Conservation (phyloP, 805 yeast genomes). For the Yarrowia sp. region DNA sequence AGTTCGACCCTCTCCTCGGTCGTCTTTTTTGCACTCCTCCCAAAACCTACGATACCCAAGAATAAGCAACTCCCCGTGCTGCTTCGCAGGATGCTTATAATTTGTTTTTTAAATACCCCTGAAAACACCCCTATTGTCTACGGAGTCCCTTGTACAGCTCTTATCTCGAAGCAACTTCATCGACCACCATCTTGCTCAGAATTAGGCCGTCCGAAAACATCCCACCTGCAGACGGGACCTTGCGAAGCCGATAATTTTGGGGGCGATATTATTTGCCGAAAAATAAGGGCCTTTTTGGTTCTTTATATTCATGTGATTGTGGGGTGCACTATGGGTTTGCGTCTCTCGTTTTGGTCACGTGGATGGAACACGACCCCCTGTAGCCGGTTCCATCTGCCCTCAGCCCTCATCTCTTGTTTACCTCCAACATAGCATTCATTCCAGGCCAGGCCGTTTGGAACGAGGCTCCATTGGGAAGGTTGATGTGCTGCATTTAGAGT, state of each 20-base stretch:
- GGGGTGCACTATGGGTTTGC: no score
- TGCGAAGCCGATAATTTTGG: neutral
- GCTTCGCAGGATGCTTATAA: no score
- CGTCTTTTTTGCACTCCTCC: neutral
- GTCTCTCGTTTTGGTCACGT: no score
- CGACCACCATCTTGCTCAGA: neutral
- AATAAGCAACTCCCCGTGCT: no score
- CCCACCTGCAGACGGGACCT: slow-evolving; percentile 12
- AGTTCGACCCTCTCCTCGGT: slow-evolving; percentile 26
- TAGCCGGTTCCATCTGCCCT: neutral
- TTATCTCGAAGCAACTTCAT: no score
- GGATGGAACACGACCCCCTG: no score
- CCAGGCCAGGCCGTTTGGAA: slow-evolving; percentile 5
- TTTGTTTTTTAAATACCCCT: no score
- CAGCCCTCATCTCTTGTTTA: neutral
- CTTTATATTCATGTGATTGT: neutral
- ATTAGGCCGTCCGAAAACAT: neutral
- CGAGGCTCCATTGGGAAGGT: slow-evolving; percentile 15
- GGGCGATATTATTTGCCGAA: neutral
- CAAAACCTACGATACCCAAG: no score
- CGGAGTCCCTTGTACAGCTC: no score
- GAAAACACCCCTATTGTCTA: no score
- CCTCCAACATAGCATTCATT: neutral
- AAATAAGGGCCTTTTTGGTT: neutral
- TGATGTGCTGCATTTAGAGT: neutral